Percentiles rank a stretch among this genome's conserved stretches.
phyloP scores from a whole-genome alignment of 129 eudicot species.

The Flaveria robusta region DNA sequence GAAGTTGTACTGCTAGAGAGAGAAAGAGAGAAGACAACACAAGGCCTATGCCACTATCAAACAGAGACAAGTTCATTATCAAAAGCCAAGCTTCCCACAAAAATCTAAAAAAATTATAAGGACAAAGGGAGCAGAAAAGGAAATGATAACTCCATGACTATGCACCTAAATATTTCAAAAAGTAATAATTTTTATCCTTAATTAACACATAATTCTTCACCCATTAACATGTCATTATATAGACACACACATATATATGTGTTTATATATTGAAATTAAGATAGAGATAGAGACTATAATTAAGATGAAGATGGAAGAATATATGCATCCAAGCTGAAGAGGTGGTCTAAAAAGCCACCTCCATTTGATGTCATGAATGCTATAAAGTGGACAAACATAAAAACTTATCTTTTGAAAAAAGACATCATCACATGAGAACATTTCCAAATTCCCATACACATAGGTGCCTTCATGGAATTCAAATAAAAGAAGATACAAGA shows the following conservation, averaged over 20 bases:
- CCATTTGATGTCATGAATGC: conserved; percentile 39
- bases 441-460: conserved; percentile 39
- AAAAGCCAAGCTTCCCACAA: conserved; percentile 46
- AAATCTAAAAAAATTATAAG: conserved; percentile 44
- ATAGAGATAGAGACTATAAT: background rate
- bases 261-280: background rate
- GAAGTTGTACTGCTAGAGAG: conserved; percentile 41
- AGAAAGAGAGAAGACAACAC: conserved; percentile 59
- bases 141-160: conserved; percentile 44
- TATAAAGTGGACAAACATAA: conserved; percentile 35
- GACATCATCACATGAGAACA: conserved; percentile 37
- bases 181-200: conserved; percentile 17
- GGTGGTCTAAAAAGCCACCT: conserved; percentile 44
- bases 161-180: conserved; percentile 19
- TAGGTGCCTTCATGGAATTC: conserved; percentile 31
- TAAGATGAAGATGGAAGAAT: conserved; percentile 25
- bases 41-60: conserved; percentile 54
- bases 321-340: conserved; percentile 37
- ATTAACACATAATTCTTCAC: conserved; percentile 30
- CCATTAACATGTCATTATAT: conserved; percentile 18
- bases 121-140: conserved; percentile 49
- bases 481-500: conserved; percentile 15
- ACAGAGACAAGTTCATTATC: conserved; percentile 59
- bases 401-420: conserved; percentile 12
- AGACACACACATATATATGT: background rate